Evolutionary conservation across 1,284 basidiomycete species (phyloP), one percentile per base, ranked within the genome.

Genomic region (Wolfiporia cocos): DNA sequence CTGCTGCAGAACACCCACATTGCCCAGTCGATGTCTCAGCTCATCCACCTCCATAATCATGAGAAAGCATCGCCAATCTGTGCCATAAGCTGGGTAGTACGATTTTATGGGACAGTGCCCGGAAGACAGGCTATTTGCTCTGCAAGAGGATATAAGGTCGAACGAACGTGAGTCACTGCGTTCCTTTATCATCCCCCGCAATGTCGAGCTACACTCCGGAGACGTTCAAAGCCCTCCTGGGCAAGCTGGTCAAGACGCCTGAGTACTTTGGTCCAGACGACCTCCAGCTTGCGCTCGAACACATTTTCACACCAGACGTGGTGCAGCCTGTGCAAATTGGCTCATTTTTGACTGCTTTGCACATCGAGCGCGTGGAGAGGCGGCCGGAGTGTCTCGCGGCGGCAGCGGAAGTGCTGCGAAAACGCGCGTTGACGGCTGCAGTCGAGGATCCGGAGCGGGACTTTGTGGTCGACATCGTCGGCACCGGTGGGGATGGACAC

Each of bases 401-500:
- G 0, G 90, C 89, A 10, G 90, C 91, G 1, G 64, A 76, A 3
- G 76, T 89, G 3, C 72, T 95, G 42, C 73, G 82, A 28, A 66
- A 73, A 24, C 77, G 82, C 34, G 78, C 90, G 4, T 59, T 89
- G 37, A 73, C 74, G 42, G 78, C 78, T 0, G 66, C 64, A 1
- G 69, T 90, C 26, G 70, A 78, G 47, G 74, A 76, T 37, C 58
- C 58, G 4, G 77, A 80, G 34, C 61, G 66, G 3, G 81, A 85
- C 54, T 84, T 85, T 49, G 69, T 86, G 19, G 84, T 87, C 20
- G 83, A 86, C 54, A 83, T 85, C 47, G 85, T 84, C 40, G 76
- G 87, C 12, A 88, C 85, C 0, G 95, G 95, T n/a, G 95, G 95
- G 10, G 95, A 98, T 65, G 94, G 94, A 0, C 84, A 95, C 66